phyloP scores from a whole-genome alignment of 148 eudicot species.

The Bassia scoparia region DNA sequence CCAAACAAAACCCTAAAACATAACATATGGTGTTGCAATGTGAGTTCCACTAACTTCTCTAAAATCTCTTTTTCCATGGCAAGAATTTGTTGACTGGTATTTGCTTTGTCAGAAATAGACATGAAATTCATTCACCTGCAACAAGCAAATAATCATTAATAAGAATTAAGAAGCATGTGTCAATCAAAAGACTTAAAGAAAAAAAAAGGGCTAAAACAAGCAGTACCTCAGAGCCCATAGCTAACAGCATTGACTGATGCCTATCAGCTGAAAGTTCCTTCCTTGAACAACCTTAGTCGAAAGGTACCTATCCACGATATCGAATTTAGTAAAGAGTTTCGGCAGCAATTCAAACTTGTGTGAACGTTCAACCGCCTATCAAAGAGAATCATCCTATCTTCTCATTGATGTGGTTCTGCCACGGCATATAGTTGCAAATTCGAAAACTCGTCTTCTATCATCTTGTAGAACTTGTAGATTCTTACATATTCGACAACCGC shows the following conservation, averaged over 20 bases:
- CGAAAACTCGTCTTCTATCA: constrained; percentile 57
- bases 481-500: constrained; percentile 87
- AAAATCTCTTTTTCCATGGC: constrained; percentile 75
- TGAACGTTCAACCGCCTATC: constrained; percentile 88
- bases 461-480: constrained; percentile 72
- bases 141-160: constrained; percentile 10
- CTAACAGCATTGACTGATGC: constrained; percentile 80
- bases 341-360: constrained; percentile 66
- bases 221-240: constrained; percentile 95
- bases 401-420: constrained; percentile 54
- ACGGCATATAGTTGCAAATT: constrained; percentile 57
- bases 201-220: neutral
- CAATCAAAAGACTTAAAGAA: neutral
- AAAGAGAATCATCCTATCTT: constrained; percentile 70
- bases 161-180: neutral
- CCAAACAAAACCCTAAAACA: no score
- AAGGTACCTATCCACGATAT: constrained; percentile 75
- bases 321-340: constrained; percentile 81
- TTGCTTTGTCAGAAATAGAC: constrained; percentile 64
- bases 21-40: constrained; percentile 89
- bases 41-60: constrained; percentile 68
- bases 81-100: constrained; percentile 54
- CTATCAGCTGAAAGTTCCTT: constrained; percentile 77
- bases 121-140: constrained; percentile 73
- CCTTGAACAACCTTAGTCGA: constrained; percentile 52